Percentiles rank a stretch among this genome's conserved stretches.
Evolutionary conservation across 768 basidiomycete species (phyloP).

Genomic region (Tulasnella sp.): DNA sequence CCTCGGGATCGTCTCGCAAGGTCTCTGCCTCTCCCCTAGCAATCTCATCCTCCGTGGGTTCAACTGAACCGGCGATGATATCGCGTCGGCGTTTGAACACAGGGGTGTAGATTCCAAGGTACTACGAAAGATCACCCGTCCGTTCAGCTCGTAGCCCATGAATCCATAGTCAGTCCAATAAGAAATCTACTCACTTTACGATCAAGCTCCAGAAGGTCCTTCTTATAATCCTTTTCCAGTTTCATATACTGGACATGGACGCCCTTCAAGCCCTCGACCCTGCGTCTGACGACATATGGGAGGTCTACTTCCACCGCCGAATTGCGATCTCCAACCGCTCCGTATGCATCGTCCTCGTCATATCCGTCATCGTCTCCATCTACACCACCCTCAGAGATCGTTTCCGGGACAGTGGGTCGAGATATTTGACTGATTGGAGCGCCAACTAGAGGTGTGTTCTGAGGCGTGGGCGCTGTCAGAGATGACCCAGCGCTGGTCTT

Average conservation of each 20-base stretch:
- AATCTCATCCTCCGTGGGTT: slow-evolving; percentile 72
- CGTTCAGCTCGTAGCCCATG: neutral
- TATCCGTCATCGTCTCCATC: slow-evolving; percentile 38
- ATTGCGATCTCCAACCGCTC: slow-evolving; percentile 29
- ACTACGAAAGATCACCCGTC: slow-evolving; percentile 23
- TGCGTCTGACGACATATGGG: slow-evolving; percentile 66
- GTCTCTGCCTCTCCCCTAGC: slow-evolving; percentile 63
- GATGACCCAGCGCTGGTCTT: slow-evolving; percentile 9
- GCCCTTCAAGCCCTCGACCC: slow-evolving; percentile 86
- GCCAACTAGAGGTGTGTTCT: slow-evolving; percentile 79
- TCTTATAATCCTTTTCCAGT: slow-evolving; percentile 87
- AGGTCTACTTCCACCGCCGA: slow-evolving; percentile 90
- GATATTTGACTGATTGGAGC: slow-evolving; percentile 72
- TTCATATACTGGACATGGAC: slow-evolving; percentile 86
- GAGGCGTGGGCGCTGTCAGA: slow-evolving; percentile 65
- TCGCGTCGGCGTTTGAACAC: slow-evolving; percentile 76
- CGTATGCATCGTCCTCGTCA: slow-evolving; percentile 6
- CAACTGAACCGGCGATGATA: slow-evolving; percentile 67
- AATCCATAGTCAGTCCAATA: neutral
- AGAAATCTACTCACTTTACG: slow-evolving; percentile 56
- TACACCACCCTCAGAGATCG: slow-evolving; percentile 44
- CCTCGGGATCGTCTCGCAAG: slow-evolving; percentile 52
- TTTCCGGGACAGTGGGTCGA: slow-evolving; percentile 42
- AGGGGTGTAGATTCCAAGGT: slow-evolving; percentile 40
- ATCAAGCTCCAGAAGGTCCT: slow-evolving; percentile 89